Percentiles rank a stretch among this genome's conserved stretches.
Evolutionary conservation across 2,329 filamentous ascomycete genomes (phyloP).

Genomic region (Xylariales sp.): DNA sequence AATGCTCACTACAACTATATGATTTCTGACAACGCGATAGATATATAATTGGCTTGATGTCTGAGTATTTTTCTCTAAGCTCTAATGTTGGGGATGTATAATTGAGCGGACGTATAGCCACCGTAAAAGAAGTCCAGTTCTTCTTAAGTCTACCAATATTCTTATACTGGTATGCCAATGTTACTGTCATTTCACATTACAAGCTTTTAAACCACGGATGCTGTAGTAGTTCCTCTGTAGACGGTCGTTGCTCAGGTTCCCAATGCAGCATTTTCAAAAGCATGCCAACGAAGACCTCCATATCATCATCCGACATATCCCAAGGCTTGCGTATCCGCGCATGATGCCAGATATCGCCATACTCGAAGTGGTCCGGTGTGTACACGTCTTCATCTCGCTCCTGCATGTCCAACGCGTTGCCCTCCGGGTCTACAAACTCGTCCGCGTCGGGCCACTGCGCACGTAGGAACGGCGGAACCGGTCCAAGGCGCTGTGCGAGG

Average conservation of each 20-base stretch:
- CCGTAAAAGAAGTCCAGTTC: too few species aligned
- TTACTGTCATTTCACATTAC: too few species aligned
- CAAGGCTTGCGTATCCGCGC: not conserved
- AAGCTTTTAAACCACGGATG: not conserved
- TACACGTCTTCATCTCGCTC: not conserved
- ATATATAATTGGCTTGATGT: too few species aligned
- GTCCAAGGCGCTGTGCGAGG: not conserved
- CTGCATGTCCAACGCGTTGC: not conserved
- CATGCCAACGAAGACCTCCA: not conserved
- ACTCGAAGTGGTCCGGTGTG: not conserved
- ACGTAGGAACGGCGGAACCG: not conserved
- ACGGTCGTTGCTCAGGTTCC: not conserved
- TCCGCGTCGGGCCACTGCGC: constrained; percentile 1
- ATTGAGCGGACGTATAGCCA: too few species aligned
- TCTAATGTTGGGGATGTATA: too few species aligned
- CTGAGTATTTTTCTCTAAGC: too few species aligned
- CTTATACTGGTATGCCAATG: too few species aligned
- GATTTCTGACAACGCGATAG: too few species aligned
- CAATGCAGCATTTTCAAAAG: not conserved
- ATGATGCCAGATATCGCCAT: not conserved
- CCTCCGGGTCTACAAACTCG: not conserved
- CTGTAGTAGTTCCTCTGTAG: not conserved
- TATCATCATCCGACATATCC: not conserved
- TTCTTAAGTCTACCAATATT: too few species aligned
- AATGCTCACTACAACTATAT: too few species aligned